Evolutionary conservation across 208 protist genomes (phyloP).

Genomic region (Trypanosoma lewisi): DNA sequence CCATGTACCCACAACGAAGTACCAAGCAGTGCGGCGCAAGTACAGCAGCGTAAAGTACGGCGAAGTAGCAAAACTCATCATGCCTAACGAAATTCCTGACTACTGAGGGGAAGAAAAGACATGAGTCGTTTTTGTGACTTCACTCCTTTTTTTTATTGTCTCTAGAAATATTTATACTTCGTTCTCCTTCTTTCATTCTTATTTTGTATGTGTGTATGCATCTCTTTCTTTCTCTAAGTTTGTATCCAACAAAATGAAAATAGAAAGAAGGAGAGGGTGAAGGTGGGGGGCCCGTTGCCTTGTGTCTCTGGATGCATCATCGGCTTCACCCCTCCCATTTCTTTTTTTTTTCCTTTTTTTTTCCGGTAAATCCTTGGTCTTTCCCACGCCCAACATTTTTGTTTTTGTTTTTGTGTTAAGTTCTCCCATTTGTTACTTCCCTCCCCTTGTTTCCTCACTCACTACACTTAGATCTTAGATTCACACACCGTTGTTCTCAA

Average conservation of each 20-base stretch:
- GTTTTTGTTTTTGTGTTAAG: not conserved
- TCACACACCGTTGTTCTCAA: too few species aligned
- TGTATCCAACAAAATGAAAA: conserved; percentile 5
- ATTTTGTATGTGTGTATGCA: conserved; percentile 9
- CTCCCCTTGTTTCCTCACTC: conserved; percentile 20
- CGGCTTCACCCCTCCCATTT: conserved; percentile 2
- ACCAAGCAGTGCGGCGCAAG: conserved; percentile 86
- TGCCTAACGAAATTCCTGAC: conserved; percentile 61
- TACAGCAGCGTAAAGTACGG: conserved; percentile 77
- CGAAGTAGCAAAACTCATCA: conserved; percentile 68
- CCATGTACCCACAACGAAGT: conserved; percentile 80
- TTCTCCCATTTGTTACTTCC: not conserved
- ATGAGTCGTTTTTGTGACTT: not conserved
- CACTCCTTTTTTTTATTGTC: not conserved
- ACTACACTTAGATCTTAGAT: conserved; percentile 11
- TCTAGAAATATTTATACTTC: conserved; percentile 3
- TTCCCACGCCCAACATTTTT: conserved; percentile 6
- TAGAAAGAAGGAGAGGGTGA: not conserved
- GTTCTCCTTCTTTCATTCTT: too few species aligned
- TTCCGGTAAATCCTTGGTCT: not conserved
- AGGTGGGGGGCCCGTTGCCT: not conserved
- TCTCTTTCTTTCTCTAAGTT: conserved; percentile 18
- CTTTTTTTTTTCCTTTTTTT: conserved; percentile 26
- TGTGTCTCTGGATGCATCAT: too few species aligned
- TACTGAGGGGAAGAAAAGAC: conserved; percentile 19